Percentiles rank a stretch among this genome's conserved stretches.
Conservation (phyloP, 768 basidiomycete genomes). For the Hypholoma sublateritium region DNA sequence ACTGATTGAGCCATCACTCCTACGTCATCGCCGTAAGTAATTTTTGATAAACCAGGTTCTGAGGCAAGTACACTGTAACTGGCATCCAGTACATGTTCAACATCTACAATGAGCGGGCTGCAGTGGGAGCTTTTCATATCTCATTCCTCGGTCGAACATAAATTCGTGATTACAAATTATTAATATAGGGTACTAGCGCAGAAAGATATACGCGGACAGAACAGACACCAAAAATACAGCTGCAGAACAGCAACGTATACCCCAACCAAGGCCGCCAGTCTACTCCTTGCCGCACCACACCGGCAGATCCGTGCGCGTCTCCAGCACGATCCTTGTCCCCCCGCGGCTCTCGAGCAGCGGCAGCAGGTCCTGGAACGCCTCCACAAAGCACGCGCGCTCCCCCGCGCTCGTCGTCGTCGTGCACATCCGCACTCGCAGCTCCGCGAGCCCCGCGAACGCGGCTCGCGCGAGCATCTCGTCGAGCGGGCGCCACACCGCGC, state of each 20-base stretch:
- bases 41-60: no score
- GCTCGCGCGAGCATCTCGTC: conserved; percentile 2
- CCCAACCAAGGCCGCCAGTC: neutral
- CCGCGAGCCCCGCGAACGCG: neutral
- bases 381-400: neutral
- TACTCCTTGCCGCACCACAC: neutral
- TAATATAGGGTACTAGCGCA: no score
- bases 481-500: conserved; percentile 17
- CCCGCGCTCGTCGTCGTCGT: neutral
- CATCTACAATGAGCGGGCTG: no score
- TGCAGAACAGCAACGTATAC: neutral
- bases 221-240: neutral
- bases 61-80: no score
- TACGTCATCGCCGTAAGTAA: no score
- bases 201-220: no score
- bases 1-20: no score
- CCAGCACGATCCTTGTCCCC: neutral
- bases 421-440: neutral
- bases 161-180: no score
- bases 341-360: neutral
- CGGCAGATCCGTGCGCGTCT: neutral
- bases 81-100: no score
- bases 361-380: neutral
- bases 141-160: no score
- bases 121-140: no score